Percentiles rank a stretch among this genome's conserved stretches.
These are phyloP conservation scores for Manihot esculenta DNA, from an alignment of 441 rosid species.

Conservation along the genomic window DNA sequence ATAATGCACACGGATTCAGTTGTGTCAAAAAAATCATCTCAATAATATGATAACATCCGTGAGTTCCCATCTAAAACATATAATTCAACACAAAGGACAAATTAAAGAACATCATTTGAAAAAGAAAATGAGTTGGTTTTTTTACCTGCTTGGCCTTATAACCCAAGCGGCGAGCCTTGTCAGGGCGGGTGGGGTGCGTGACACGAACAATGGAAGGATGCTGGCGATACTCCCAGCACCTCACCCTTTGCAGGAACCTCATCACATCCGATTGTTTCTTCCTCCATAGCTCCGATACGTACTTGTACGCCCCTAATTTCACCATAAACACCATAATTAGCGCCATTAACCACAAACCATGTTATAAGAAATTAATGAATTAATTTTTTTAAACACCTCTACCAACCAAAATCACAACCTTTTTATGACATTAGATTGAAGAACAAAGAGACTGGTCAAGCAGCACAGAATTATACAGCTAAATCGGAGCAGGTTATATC, in stretches of 20 bases:
- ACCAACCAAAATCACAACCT: too few relatives aligned
- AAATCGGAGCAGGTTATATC: neutral
- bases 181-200: conserved; percentile 61
- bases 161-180: conserved; percentile 66
- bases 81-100: neutral
- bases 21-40: neutral
- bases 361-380: too few relatives aligned
- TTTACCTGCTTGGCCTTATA: conserved; percentile 68
- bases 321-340: neutral
- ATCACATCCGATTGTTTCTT: conserved; percentile 76
- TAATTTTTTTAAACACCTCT: too few relatives aligned
- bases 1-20: too few relatives aligned
- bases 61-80: neutral
- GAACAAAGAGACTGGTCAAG: neutral
- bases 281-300: conserved; percentile 70
- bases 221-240: conserved; percentile 75
- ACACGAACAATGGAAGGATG: conserved; percentile 65
- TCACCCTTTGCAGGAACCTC: conserved; percentile 67
- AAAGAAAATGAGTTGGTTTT: neutral
- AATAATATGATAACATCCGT: neutral
- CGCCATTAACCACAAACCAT: too few relatives aligned
- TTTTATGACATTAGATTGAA: neutral
- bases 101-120: neutral
- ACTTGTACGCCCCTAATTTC: conserved; percentile 57
- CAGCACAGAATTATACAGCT: neutral